Evolutionary conservation across 306 rosid species (phyloP), one percentile per base, ranked within the genome.

Genomic region (Corylus avellana): DNA sequence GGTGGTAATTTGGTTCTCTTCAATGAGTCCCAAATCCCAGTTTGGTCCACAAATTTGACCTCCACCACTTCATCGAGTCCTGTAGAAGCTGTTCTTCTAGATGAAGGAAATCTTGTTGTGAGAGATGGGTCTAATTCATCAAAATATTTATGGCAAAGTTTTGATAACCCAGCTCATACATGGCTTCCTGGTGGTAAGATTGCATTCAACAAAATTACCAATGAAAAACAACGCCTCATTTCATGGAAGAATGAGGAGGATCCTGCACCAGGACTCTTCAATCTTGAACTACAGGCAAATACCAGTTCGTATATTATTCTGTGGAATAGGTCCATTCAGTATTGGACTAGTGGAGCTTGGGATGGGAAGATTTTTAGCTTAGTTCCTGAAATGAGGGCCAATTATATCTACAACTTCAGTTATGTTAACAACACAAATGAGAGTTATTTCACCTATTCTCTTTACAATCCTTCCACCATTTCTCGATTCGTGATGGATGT

Each of bases 31-130:
- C 67, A 78, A 42, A 39, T 48, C 12, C 63, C 75, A 68, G 80
- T 91, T 88, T 91, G 97, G 97, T 91, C 97, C 14, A 88, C 97
- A 4, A 80, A 83, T 74, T 61, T 89, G 74, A 86, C 20, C 73
- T 72, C 87, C 64, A 35, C 77, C 35, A 81, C 39, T 39, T 18
- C 48, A 10, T 32, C 35, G 3, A 37, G 22, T 39, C 12, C 47
- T 66, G 12, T 66, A 3, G 67, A 67, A 49, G 89, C 89, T 22
- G 70, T 83, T 4, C 91, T 91, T 72, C 74, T 51, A 17, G 93
- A 86, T 74, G 2, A 56, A 14, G 91, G 93, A 73, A 91, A 91
- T 73, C 91, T 91, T 8, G 87, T 88, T 56, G 55, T 89, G 46
- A 68, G 35, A 13, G 75, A 81, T 70, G 83, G 39, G 37, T 49